Evolutionary conservation across 139 green algal species (phyloP), one percentile per base, ranked within the genome.

Genomic region (Mychonastes homosphaera): DNA sequence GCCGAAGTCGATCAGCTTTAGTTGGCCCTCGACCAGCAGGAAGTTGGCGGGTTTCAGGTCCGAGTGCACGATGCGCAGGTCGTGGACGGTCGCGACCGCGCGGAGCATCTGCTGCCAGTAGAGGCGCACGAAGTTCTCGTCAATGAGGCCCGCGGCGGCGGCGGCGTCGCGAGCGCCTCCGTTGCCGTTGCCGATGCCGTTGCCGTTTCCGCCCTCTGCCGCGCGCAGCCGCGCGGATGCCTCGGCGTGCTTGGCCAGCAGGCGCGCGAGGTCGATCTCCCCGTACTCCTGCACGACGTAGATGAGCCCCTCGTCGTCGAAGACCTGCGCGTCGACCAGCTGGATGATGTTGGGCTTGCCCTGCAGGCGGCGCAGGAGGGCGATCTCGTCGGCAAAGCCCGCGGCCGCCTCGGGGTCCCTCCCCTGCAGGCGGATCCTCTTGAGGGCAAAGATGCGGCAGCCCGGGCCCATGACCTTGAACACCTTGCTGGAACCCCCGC

Each of bases 1-100:
- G 64, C 91, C 91, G 78, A 98, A 98, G 71, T 98, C 90, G 45
- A 98, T 97, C 6, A 98, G 87, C 82, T 96, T 96, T 16, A 98
- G 84, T 68, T 86, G 76, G 13, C 91, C 90, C 78, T 93, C 82
- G 39, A 97, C 91, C 66, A 97, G 71, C 50, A 98, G 65, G 69
- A 97, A 98, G 77, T 98, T 86, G 56, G 77, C 91, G 0, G 91
- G 91, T 78, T 98, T 98, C 8, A 98, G 78, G 71, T 98, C 91
- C 7, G 72, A 84, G 75, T 98, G 91, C 54, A 98, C 90, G 49
- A 98, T 98, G 36, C 85, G 79, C 61, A 80, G 76, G 33, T 87
- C 78, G 68, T 98, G 91, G 41, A 98, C 96, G 30, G 71, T 90
- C 41, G 84, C 53, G 35, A 98, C 91, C 3, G 91, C 91, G 78